Base-by-base conservation (phyloP, 202 grass and related monocot species). In the Digitaria exilis region DNA sequence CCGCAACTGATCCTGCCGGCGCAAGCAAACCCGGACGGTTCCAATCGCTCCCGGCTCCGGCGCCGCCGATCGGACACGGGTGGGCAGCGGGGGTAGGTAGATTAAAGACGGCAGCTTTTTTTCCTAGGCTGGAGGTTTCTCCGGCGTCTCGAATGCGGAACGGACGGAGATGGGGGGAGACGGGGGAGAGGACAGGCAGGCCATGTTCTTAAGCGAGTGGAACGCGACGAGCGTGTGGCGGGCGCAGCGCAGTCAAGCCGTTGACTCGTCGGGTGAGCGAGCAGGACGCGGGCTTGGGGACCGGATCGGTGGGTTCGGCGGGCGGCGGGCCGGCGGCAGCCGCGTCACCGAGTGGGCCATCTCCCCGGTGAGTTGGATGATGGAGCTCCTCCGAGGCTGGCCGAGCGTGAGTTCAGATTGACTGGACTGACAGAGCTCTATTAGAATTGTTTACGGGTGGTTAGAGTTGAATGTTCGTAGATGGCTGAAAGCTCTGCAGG, bases 51-150 rank as follows among this genome's bases (percentile, higher is more conserved):
- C 35, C 26, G 9, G 13, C 64, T 77, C 77, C 45, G 71, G 75
- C 71, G 9, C 42, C 51, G 24, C 34, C 26, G 15, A 51, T 1
- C 28, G 18, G 54, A 6, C 63, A 6, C 14, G 2, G 5, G 17
- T 16, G 19, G n/a, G 7, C 1, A 1, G 8, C 9, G 25, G 18
- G 81, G 35, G 7, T 22, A 9, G 76, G 24, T 64, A 3, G 69
- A 6, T 49, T 49, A 34, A 78, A 75, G 44, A 58, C 4, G 58
- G 30, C 77, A 22, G 50, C 70, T 86, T 80, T 76, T 55, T 51
- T 28, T 29, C 56, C 30, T 32, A 24, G 50, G 3, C 11, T 1
- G 29, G 45, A 54, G 13, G 42, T 43, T 61, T 63, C 42, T 8
- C 45, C 2, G 72, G 37, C 46, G 44, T 22, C 13, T 55, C 12